Percentiles rank a stretch among this genome's conserved stretches.
Evolutionary conservation across 345 rosid genomes (phyloP).

Genomic region (Heritiera fomes): DNA sequence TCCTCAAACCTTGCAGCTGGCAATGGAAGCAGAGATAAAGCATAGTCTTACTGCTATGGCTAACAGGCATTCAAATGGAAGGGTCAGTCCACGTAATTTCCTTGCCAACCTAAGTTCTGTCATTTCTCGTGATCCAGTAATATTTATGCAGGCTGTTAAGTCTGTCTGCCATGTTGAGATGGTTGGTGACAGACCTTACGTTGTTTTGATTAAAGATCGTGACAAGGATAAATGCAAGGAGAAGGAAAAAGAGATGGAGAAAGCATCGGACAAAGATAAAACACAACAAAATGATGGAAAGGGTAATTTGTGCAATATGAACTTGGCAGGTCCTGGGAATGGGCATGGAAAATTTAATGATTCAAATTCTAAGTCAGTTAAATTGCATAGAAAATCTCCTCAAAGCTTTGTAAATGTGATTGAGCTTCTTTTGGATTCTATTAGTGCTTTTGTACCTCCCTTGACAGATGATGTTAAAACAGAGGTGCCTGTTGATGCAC

Average conservation of each 20-base stretch:
- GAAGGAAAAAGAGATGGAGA: slow-evolving; percentile 70
- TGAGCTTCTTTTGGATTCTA: slow-evolving; percentile 83
- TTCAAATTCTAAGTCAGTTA: slow-evolving; percentile 62
- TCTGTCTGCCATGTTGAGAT: slow-evolving; percentile 91
- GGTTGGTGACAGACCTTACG: slow-evolving; percentile 90
- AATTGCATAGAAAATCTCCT: slow-evolving; percentile 73
- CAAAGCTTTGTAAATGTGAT: slow-evolving; percentile 77
- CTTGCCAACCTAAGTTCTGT: slow-evolving; percentile 69
- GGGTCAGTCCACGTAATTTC: slow-evolving; percentile 82
- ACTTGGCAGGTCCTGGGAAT: slow-evolving; percentile 40
- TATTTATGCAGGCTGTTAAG: slow-evolving; percentile 79
- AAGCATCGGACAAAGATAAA: slow-evolving; percentile 63
- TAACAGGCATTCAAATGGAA: slow-evolving; percentile 76
- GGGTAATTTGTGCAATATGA: slow-evolving; percentile 43
- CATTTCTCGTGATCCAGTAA: slow-evolving; percentile 77
- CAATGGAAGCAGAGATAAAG: slow-evolving; percentile 95
- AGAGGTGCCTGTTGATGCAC: slow-evolving; percentile 35
- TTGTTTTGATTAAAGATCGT: slow-evolving; percentile 81
- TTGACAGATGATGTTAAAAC: slow-evolving; percentile 48
- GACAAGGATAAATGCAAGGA: slow-evolving; percentile 81
- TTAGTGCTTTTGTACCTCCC: slow-evolving; percentile 66
- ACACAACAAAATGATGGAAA: slow-evolving; percentile 58
- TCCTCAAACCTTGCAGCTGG: slow-evolving; percentile 94
- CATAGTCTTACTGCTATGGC: slow-evolving; percentile 78
- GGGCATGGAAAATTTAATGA: slow-evolving; percentile 50